Evolutionary conservation across 139 green algal genomes (phyloP).

Genomic region (Chlamydomonas sphaeroides): DNA sequence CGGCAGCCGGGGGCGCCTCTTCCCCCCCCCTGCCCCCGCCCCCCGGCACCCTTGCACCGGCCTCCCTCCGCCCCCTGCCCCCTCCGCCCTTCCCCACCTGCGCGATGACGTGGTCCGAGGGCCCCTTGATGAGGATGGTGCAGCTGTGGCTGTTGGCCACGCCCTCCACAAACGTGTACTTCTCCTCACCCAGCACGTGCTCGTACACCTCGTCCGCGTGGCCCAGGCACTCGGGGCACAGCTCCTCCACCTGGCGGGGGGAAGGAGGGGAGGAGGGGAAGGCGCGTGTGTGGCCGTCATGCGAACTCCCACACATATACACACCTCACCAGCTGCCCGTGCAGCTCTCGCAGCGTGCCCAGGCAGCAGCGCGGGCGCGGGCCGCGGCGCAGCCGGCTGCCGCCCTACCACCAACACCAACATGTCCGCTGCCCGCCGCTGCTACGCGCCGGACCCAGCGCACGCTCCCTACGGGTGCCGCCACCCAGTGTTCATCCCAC

Average conservation of each 20-base stretch:
- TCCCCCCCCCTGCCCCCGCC: too few species aligned
- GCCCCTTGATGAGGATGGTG: conserved; percentile 98
- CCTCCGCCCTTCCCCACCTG: conserved; percentile 73
- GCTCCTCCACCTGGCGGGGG: conserved; percentile 81
- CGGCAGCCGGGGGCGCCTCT: too few species aligned
- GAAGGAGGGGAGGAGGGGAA: not conserved
- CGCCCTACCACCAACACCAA: not conserved
- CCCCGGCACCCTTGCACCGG: too few species aligned
- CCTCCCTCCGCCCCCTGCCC: not conserved
- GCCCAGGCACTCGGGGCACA: conserved; percentile 79
- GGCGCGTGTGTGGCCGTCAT: too few species aligned
- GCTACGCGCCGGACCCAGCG: conserved; percentile 88
- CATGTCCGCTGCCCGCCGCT: conserved; percentile 47
- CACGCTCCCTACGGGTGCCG: conserved; percentile 58
- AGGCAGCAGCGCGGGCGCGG: too few species aligned
- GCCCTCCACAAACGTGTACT: conserved; percentile 99
- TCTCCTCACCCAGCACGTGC: conserved; percentile 98
- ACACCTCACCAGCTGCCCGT: too few species aligned
- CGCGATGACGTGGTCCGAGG: conserved; percentile 96
- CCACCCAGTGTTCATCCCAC: too few species aligned
- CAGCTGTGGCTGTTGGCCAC: conserved; percentile 89
- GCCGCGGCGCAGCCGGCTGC: too few species aligned
- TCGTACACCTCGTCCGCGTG: conserved; percentile 90
- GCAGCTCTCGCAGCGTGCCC: too few species aligned
- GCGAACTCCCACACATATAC: too few species aligned